A percentile compares a stretch with the other conserved stretches of the same genome.
These are phyloP conservation scores for Chaetothyriales sp. DNA, from an alignment of 2,329 filamentous ascomycete species.

Conservation along the genomic window DNA sequence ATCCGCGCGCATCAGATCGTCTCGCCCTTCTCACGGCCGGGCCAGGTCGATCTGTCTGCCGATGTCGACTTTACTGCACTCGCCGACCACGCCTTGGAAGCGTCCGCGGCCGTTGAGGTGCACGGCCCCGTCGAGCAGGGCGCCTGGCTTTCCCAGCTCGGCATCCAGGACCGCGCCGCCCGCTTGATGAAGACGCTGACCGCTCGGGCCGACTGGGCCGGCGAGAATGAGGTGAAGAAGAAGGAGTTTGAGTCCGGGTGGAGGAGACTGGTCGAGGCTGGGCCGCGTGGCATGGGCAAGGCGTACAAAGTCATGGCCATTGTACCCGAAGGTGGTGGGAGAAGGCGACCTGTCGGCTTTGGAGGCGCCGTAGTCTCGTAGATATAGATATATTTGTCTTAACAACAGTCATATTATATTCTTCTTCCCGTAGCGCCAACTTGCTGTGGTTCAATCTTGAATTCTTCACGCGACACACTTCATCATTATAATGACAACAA, in stretches of 20 bases:
- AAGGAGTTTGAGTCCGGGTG: conserved; percentile 59
- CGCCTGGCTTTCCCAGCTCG: conserved; percentile 65
- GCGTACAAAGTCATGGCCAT: conserved; percentile 90
- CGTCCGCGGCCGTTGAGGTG: conserved; percentile 70
- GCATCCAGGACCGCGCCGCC: conserved; percentile 63
- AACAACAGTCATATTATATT: too few species aligned
- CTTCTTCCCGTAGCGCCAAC: too few species aligned
- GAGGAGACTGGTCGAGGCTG: conserved; percentile 69
- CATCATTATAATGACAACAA: too few species aligned
- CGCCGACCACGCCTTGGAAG: conserved; percentile 64
- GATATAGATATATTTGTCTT: too few species aligned
- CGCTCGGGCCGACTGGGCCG: conserved; percentile 27
- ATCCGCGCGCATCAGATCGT: conserved; percentile 66
- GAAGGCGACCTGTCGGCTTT: conserved; percentile 75
- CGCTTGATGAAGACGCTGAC: conserved; percentile 43
- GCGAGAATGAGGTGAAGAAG: conserved; percentile 40
- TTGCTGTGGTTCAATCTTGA: too few species aligned
- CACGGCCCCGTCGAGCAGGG: conserved; percentile 85
- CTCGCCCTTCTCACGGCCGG: conserved; percentile 65
- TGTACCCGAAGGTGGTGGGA: conserved; percentile 62
- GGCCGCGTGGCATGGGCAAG: conserved; percentile 79
- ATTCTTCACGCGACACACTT: too few species aligned
- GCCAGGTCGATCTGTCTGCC: conserved; percentile 73
- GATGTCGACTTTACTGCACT: conserved; percentile 88
- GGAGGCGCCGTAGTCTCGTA: conserved; percentile 47